Evolutionary conservation across 805 yeast genomes (phyloP), one percentile per base, ranked within the genome.

Genomic region (Lachancea cidri): DNA sequence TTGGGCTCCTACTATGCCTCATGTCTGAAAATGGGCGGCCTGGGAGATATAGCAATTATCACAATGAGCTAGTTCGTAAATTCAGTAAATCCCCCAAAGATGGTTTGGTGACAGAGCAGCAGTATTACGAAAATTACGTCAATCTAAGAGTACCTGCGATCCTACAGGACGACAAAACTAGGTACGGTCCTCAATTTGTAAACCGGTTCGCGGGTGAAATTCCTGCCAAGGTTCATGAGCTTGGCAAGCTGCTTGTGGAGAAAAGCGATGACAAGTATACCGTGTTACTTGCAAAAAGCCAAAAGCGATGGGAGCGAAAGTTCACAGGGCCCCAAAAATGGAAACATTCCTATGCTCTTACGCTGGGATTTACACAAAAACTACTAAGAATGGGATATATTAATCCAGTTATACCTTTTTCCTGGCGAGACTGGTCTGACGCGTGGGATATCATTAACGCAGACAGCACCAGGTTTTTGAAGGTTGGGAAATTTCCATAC

Each of bases 351-450:
- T 29, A 29, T n/a, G 32, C 27, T 11, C 7, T 22, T 11, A 22
- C 27, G 11, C 27, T 22, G 9, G 27, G 9, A 11, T 22, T 22
- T 22, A 22, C 27, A 11, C 27, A 22, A 7, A 22, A 22, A 11
- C 27, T 22, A 22, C 11, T 22, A 16, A 17, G 44, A 62, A 49
- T 15, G 57, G 40, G 40, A 3, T 17, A 29, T 8, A 4, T 3
- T 1, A 29, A 39, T 20, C 43, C 43, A 5, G 18, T 27, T 5
- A 7, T 43, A 5, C 43, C 46, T 15, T 43, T 43, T 39, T 39
- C 43, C 11, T 43, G 46, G 46, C 13, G 7, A 14, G 46, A 43
- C 34, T 43, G 46, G 46, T 36, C 27, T 17, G 43, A 35, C n/a
- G 33, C 18, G 20, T 34, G 17, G 4, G n/a, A n/a, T n/a, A n/a